Conservation (phyloP, 306 rosid genomes). For the Quercus engelmannii region DNA sequence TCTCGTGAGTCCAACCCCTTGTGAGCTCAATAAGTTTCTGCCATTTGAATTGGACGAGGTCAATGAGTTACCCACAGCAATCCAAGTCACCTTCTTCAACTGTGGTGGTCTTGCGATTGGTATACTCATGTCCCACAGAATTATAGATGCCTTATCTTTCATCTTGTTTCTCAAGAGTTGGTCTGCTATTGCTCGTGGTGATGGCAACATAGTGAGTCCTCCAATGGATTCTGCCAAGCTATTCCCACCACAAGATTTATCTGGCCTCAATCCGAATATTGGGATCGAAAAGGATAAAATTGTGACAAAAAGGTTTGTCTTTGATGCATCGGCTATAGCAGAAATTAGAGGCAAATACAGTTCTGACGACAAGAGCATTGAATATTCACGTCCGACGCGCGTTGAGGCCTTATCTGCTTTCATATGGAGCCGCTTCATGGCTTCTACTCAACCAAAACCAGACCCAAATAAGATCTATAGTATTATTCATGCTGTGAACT, state of each 20-base stretch:
- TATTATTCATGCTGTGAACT: conserved; percentile 10
- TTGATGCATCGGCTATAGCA: conserved; percentile 10
- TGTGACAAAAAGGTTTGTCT: conserved; percentile 16
- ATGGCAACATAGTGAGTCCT: not conserved
- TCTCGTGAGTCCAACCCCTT: not conserved
- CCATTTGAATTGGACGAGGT: not conserved
- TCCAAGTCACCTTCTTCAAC: conserved; percentile 21
- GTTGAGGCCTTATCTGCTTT: conserved; percentile 12
- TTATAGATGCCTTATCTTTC: conserved; percentile 21
- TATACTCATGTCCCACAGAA: conserved; percentile 25
- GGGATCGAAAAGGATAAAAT: not conserved
- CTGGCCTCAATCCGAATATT: not conserved
- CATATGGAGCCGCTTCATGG: conserved; percentile 15
- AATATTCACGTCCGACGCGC: not conserved
- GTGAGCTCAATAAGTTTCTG: conserved; percentile 10
- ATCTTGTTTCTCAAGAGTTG: conserved; percentile 23
- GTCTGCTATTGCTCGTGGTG: conserved; percentile 15
- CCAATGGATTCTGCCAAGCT: not conserved
- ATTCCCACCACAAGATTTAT: conserved; percentile 5
- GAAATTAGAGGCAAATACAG: not conserved
- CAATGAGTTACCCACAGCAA: not conserved
- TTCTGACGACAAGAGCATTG: not conserved
- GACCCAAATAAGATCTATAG: not conserved
- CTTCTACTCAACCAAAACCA: too few relatives aligned
- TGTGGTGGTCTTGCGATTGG: conserved; percentile 26